Evolutionary conservation across 2,329 filamentous ascomycete species (phyloP).

Genomic region (Paracorniculantispora psalliotae): DNA sequence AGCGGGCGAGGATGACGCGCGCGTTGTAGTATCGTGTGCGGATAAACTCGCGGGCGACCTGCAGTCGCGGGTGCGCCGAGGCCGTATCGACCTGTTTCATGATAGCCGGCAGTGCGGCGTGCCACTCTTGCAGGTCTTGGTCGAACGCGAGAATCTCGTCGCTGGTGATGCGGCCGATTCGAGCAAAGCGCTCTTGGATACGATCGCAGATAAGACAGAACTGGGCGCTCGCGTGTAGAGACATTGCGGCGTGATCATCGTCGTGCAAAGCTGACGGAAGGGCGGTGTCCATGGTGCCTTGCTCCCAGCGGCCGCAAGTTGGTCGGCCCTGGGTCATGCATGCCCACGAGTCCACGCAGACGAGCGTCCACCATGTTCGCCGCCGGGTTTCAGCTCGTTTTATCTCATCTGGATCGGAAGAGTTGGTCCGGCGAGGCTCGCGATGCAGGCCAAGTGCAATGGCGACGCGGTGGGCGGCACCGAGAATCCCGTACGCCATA

Average conservation of each 20-base stretch:
- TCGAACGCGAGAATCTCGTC: constrained; percentile 25
- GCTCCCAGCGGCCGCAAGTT: constrained; percentile 26
- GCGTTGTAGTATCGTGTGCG: constrained; percentile 27
- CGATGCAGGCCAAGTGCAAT: constrained; percentile 67
- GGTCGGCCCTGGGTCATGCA: constrained; percentile 66
- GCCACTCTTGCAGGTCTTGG: constrained; percentile 24
- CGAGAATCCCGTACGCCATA: constrained; percentile 68
- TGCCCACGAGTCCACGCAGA: constrained; percentile 71
- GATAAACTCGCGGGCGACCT: constrained; percentile 25
- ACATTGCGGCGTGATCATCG: constrained; percentile 23
- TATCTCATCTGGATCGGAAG: constrained; percentile 39
- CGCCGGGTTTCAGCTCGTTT: constrained; percentile 48
- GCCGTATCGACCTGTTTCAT: constrained; percentile 19
- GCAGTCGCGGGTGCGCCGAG: constrained; percentile 21
- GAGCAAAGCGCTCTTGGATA: constrained; percentile 27
- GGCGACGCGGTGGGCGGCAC: constrained; percentile 69
- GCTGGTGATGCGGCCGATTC: constrained; percentile 20
- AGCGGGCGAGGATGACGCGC: constrained; percentile 23
- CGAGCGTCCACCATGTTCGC: constrained; percentile 70
- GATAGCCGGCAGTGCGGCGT: constrained; percentile 19
- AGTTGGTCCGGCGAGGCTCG: constrained; percentile 35
- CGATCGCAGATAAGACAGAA: constrained; percentile 28
- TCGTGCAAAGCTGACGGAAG: constrained; percentile 19
- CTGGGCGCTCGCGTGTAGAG: constrained; percentile 22
- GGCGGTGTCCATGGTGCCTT: constrained; percentile 26